Evolutionary conservation across 352 stramenopile species (phyloP), one percentile per base, ranked within the genome.

Genomic region (Phytophthora macrochlamydospora): DNA sequence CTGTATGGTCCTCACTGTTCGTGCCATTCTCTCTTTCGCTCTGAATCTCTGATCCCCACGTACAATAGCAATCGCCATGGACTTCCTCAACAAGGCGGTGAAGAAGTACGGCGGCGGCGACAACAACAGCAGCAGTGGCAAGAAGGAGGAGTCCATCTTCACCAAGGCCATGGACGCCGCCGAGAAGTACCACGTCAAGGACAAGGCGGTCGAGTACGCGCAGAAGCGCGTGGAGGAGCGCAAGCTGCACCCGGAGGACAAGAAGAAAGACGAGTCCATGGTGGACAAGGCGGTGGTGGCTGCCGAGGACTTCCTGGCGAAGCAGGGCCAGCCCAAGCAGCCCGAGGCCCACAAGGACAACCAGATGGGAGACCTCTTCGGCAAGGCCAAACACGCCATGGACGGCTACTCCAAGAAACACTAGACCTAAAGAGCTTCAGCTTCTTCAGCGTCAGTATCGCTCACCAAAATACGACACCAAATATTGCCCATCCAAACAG

Each of bases 181-280:
- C n/a, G 65, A 78, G 33, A 75, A 77, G 61, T 77, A 73, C 43
- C 69, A 74, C 40, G 69, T 57, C 13, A 77, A 77, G 48, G 65
- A 74, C 18, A 77, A 77, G 48, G 65, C 52, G 7, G 46, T 35
- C 55, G 60, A 70, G 51, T 78, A 52, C 53, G 70, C 65, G 2
- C 65, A 78, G 42, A 77, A 77, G 57, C 69, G 65, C 0, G 65
- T 71, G 40, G 60, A 66, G n/a, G 59, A 73, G 59, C 48, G 64
- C 14, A 58, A 67, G 14, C 35, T 42, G 40, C 44, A 28, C 13
- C 12, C 12, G 38, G 52, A 57, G 12, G 57, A 53, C 2, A 62
- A 60, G 12, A 64, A 69, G 62, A 68, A 63, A 65, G 56, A 77
- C 60, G 73, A 71, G 52, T 74, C 69, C 33, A 38, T 52, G 0